Evolutionary conservation across 1,139 yeast species (phyloP).

Genomic region (Lodderomyces pseudojiufengensis): DNA sequence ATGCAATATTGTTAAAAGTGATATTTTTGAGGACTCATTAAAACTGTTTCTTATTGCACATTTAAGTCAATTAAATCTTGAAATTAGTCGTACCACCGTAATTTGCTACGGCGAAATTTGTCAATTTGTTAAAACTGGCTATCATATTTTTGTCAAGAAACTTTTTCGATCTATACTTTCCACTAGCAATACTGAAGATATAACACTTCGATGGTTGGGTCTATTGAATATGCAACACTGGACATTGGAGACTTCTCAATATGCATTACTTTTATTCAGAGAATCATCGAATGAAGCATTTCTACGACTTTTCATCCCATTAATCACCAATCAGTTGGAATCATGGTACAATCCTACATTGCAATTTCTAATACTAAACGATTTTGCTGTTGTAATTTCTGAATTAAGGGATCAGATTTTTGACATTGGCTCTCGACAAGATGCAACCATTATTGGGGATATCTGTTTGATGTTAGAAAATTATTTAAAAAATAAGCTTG

Average conservation of each 20-base stretch:
- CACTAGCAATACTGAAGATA: slow-evolving; percentile 21
- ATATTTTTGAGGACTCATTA: no score
- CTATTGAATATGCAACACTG: slow-evolving; percentile 25
- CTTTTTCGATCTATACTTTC: slow-evolving; percentile 35
- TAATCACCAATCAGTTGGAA: slow-evolving; percentile 6
- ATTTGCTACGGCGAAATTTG: slow-evolving; percentile 25
- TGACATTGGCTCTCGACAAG: slow-evolving; percentile 1
- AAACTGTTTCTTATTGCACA: background rate
- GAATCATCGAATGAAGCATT: slow-evolving; percentile 33
- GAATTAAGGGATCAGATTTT: slow-evolving; percentile 7
- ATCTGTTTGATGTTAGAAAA: slow-evolving; percentile 10
- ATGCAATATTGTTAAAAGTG: slow-evolving; percentile 16
- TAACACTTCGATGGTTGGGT: slow-evolving; percentile 12
- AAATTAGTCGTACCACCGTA: slow-evolving; percentile 20
- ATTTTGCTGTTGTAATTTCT: slow-evolving; percentile 10
- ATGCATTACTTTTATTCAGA: slow-evolving; percentile 29
- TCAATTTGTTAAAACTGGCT: slow-evolving; percentile 19
- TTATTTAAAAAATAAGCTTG: slow-evolving; percentile 11
- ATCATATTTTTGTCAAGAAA: slow-evolving; percentile 28
- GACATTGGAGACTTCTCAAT: slow-evolving; percentile 29
- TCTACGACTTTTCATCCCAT: slow-evolving; percentile 17
- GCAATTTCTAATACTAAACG: slow-evolving; percentile 10
- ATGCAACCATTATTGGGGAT: slow-evolving; percentile 1
- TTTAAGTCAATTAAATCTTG: slow-evolving; percentile 8
- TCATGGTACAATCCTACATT: slow-evolving; percentile 5